Evolutionary conservation across 2,329 filamentous ascomycete genomes (phyloP).

Genomic region (Pseudogymnoascus sp.): DNA sequence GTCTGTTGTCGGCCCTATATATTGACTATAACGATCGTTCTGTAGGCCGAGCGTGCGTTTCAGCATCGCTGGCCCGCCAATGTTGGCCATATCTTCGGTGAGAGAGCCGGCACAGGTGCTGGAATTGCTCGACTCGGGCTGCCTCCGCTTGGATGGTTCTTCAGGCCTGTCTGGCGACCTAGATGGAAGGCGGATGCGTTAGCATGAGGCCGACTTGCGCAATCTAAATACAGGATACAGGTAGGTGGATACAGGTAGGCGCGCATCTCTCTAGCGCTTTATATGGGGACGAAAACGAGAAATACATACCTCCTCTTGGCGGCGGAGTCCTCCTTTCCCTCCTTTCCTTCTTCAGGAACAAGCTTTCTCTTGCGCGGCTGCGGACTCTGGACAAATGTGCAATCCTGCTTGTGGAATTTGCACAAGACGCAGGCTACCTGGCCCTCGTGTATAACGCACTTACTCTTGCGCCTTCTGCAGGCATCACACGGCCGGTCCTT

Average conservation of each 20-base stretch:
- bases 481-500: slow-evolving; percentile 58
- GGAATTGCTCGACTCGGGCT: slow-evolving; percentile 49
- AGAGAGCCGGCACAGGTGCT: slow-evolving; percentile 55
- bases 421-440: slow-evolving; percentile 66
- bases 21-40: slow-evolving; percentile 69
- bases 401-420: slow-evolving; percentile 68
- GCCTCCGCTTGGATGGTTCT: slow-evolving; percentile 41
- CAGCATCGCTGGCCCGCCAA: slow-evolving; percentile 55
- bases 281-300: slow-evolving; percentile 18
- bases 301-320: slow-evolving; percentile 58
- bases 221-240: neutral
- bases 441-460: slow-evolving; percentile 72
- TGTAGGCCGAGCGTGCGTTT: slow-evolving; percentile 68
- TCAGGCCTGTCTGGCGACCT: slow-evolving; percentile 50
- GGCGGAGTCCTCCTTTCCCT: slow-evolving; percentile 46
- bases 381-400: slow-evolving; percentile 69
- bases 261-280: slow-evolving; percentile 12
- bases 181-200: slow-evolving; percentile 19
- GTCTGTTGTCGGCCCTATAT: slow-evolving; percentile 74
- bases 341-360: slow-evolving; percentile 44
- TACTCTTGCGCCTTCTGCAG: slow-evolving; percentile 63
- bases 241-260: neutral
- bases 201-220: slow-evolving; percentile 14
- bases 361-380: slow-evolving; percentile 73
- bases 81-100: slow-evolving; percentile 62